Evolutionary conservation across 2,329 filamentous ascomycete species (phyloP).

Genomic region (Hymenoscyphus albidus): DNA sequence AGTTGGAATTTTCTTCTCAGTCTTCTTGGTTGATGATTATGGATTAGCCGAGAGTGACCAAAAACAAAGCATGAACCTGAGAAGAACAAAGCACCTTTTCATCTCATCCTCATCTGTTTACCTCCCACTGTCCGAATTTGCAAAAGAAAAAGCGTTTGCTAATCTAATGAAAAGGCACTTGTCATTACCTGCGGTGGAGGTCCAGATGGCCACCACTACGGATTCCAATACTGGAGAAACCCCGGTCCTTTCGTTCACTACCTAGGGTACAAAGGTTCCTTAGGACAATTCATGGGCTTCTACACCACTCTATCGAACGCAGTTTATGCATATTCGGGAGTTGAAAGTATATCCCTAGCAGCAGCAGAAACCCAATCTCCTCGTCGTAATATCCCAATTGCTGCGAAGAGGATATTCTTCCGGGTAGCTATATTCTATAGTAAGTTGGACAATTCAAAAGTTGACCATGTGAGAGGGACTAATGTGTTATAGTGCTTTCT

Average conservation of each 20-base stretch:
- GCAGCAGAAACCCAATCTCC: constrained; percentile 54
- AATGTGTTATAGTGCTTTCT: constrained; percentile 32
- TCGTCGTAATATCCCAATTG: constrained; percentile 50
- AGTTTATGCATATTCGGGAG: constrained; percentile 46
- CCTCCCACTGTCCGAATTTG: background rate
- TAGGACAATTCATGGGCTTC: constrained; percentile 55
- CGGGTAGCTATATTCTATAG: constrained; percentile 52
- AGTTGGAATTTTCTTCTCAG: too few species aligned
- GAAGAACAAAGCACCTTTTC: background rate
- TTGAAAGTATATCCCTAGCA: constrained; percentile 52
- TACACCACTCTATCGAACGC: constrained; percentile 44
- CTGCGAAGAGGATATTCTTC: constrained; percentile 48
- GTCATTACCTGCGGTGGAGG: constrained; percentile 62
- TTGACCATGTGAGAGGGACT: background rate
- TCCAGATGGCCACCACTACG: constrained; percentile 53
- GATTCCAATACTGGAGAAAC: constrained; percentile 66
- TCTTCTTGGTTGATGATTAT: too few species aligned
- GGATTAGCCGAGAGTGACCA: too few species aligned
- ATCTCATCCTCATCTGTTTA: background rate
- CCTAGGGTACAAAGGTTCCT: constrained; percentile 57
- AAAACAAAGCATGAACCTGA: too few species aligned
- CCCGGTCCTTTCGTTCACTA: constrained; percentile 67
- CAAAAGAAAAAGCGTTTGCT: background rate
- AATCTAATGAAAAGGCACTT: constrained; percentile 36
- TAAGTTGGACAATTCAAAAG: background rate